Evolutionary conservation across 176 grass and related monocot species (phyloP).

Genomic region (Aegilops tauschii): DNA sequence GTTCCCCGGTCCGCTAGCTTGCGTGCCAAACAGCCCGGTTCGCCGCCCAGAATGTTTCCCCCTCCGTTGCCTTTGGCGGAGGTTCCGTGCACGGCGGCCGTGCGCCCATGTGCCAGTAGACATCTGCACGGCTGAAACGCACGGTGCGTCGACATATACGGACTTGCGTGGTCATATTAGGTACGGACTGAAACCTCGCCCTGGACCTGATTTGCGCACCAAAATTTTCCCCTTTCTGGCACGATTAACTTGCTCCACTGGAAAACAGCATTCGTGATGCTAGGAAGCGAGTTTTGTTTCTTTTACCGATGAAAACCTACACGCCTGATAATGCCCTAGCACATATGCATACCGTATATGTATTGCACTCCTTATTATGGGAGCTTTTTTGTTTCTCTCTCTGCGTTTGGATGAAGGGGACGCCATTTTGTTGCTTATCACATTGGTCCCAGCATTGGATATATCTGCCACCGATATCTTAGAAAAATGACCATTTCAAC

Average conservation of each 20-base stretch:
- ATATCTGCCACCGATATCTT: neutral
- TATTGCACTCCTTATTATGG: too few species aligned
- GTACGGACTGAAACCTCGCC: too few species aligned
- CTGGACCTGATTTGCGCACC: neutral
- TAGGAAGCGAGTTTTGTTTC: too few species aligned
- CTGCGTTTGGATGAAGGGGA: neutral
- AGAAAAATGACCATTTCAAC: too few species aligned
- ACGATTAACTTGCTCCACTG: too few species aligned
- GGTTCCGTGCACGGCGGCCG: constrained; percentile 1
- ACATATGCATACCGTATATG: too few species aligned
- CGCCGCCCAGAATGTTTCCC: neutral
- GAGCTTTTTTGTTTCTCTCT: too few species aligned
- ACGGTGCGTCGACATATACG: neutral
- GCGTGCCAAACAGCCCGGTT: neutral
- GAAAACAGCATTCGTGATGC: too few species aligned
- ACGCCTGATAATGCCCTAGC: too few species aligned
- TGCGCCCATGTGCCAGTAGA: neutral
- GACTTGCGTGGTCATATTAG: neutral
- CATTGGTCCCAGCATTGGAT: neutral
- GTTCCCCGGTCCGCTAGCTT: neutral
- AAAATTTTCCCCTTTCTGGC: too few species aligned
- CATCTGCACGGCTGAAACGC: neutral
- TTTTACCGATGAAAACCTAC: too few species aligned
- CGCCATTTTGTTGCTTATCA: neutral
- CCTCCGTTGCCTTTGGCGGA: neutral